Evolutionary conservation across 495 filamentous ascomycete genomes (phyloP), one percentile per base, ranked within the genome.

Genomic region (Podospora bellae-mahoneyi): DNA sequence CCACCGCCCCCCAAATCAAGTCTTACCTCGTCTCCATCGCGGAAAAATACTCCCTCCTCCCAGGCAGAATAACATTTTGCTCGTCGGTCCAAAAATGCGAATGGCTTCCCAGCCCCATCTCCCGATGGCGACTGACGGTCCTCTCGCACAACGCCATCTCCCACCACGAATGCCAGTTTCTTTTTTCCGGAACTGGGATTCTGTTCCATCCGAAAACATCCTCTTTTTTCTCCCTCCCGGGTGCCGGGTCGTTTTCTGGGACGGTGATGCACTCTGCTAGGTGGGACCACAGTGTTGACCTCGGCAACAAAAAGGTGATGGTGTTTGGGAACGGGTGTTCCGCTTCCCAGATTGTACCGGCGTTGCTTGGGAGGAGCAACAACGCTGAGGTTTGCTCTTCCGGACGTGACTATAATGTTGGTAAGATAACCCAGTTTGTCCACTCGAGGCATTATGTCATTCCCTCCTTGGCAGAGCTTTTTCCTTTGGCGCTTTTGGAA

Each of bases 241-340:
- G 86, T 1, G 75, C 82, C 53, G 84, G 87, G 10, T 70, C 68
- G 0, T 90, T 89, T 69, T 56, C 82, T 68, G 88, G 88, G 1
- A 68, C 75, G 2, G 79, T 88, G 59, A 81, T 87, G 58, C 88
- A 90, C 67, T 85, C 88, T 1, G 84, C 86, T 4, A 73, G 84
- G 23, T 90, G 88, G 88, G 39, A 48, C 39, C 68, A 84, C 54
- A 68, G 78, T 15, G 71, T 74, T 5, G 70, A 83, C 16, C 73
- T 87, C 34, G 68, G 69, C 6, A 78, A 77, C n/a, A 89, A 89
- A 69, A 74, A 84, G 56, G 82, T 90, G 6, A 78, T 88, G 54
- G 78, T 90, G 23, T 73, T 90, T 62, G 88, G 88, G 4, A 87
- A 87, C 13, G 88, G 88, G 10, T 90, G 87, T 73, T 85, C 73